Conservation (phyloP, 225 moss, liverwort and hornwort genomes). For the Climacium dendroides region DNA sequence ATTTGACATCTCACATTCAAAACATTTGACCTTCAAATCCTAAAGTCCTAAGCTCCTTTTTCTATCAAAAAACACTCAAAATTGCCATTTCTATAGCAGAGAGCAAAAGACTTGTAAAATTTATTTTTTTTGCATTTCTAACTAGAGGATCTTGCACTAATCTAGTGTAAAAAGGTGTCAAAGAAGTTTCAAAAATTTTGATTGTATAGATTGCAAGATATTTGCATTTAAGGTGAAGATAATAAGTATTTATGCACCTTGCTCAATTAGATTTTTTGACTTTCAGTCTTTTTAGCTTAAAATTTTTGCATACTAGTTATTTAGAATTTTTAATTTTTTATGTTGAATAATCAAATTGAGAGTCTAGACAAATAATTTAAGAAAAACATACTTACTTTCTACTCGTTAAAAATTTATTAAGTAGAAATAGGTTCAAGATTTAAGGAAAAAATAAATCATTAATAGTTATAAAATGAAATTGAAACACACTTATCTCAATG, state of each 20-base stretch:
- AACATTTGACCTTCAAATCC: accelerated
- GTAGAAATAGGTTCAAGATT: neutral
- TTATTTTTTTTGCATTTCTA: no score
- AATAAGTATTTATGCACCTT: neutral
- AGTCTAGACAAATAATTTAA: neutral
- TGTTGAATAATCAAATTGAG: accelerated
- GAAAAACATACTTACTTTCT: neutral
- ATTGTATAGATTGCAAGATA: accelerated
- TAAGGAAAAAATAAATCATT: neutral
- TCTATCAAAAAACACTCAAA: neutral
- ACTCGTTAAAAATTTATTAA: neutral
- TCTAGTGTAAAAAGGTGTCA: accelerated
- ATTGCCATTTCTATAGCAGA: neutral
- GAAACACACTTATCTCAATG: accelerated
- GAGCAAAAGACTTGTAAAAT: accelerated
- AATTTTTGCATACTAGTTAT: accelerated
- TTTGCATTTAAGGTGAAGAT: neutral
- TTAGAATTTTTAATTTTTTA: no score
- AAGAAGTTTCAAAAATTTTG: neutral
- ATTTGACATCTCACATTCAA: accelerated
- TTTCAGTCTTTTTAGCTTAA: neutral
- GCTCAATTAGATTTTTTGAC: neutral
- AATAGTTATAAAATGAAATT: neutral
- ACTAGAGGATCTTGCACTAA: accelerated
- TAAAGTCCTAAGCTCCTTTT: accelerated